Evolutionary conservation across 768 basidiomycete genomes (phyloP), one percentile per base, ranked within the genome.

Genomic region (Auriscalpium vulgare): DNA sequence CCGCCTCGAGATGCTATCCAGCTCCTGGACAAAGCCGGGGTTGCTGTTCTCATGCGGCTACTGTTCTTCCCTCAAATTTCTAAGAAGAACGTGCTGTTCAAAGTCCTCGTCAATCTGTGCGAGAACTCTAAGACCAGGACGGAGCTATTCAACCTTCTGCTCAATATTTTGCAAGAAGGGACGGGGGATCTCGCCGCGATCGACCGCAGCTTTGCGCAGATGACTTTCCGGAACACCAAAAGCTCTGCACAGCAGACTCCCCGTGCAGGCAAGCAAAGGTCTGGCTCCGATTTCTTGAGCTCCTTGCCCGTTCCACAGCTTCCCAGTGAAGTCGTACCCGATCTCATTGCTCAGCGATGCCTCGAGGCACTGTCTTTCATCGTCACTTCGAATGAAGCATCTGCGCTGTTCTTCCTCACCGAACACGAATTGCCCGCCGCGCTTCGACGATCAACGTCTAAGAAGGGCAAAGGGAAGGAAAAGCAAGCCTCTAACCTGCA

Each of bases 401-500:
- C 91, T 1, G 88, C 94, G 1, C 71, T 91, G 16, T 98, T 95
- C 79, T 98, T 99, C 83, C 77, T 99, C 57, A 90, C 86, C 1
- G 97, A 99, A 69, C 93, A 97, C 62, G 97, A 99, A 61, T 75
- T 93, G 37, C 86, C 88, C 7, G 78, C 77, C n/a, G 87, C 88
- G 47, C 77, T 95, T 14, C 83, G 84, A 59, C 81, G 84, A 61
- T 69, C 76, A 11, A 71, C 78, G 8, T 80, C 81, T 17, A 91
- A 88, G 71, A 97, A 97, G 70, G 94, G 93, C 9, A 97, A 97
- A 71, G 95, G 92, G 19, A 97, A 97, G 69, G 95, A 97, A 67
- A 92, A 88, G 65, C 87, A 85, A 62, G 73, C 74, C 3, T 76
- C 87, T 0, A 88, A 89, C 64, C 86, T 86, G 0, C 88, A 95